These are phyloP conservation scores for Climacium dendroides DNA, from an alignment of 225 moss, liverwort and hornwort species.

Conservation along the genomic window DNA sequence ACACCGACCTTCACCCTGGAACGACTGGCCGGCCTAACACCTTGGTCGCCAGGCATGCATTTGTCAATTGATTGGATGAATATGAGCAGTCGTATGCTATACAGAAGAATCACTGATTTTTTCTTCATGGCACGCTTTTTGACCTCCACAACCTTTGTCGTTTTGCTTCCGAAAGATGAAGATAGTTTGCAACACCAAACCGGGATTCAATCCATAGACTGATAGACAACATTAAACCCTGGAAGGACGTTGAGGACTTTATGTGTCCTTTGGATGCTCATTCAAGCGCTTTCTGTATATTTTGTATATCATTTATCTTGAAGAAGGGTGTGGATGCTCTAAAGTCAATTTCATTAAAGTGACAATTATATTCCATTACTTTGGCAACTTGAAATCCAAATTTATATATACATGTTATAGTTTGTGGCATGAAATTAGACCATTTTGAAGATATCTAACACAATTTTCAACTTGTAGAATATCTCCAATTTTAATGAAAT, in stretches of 20 bases:
- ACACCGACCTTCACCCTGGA: not conserved
- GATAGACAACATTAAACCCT: not conserved
- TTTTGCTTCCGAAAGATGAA: not conserved
- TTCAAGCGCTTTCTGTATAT: too few relatives aligned
- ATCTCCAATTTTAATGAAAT: not conserved
- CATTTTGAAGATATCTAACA: not conserved
- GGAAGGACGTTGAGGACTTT: not conserved
- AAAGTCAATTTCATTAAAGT: not conserved
- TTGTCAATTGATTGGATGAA: not conserved
- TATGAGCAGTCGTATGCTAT: not conserved
- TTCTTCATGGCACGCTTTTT: not conserved
- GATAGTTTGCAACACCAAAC: not conserved
- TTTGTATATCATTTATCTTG: too few relatives aligned
- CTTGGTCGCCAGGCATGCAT: not conserved
- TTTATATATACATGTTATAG: fast-evolving
- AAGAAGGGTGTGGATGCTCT: too few relatives aligned
- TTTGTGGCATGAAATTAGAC: not conserved
- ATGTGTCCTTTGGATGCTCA: not conserved
- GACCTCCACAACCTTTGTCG: not conserved
- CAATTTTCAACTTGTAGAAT: not conserved
- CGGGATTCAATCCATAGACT: too few relatives aligned
- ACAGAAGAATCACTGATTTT: not conserved
- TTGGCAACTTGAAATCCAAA: not conserved
- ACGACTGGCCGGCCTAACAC: not conserved
- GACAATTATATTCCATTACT: not conserved